Evolutionary conservation across 495 filamentous ascomycete species (phyloP).

Genomic region (Neurospora sp.): DNA sequence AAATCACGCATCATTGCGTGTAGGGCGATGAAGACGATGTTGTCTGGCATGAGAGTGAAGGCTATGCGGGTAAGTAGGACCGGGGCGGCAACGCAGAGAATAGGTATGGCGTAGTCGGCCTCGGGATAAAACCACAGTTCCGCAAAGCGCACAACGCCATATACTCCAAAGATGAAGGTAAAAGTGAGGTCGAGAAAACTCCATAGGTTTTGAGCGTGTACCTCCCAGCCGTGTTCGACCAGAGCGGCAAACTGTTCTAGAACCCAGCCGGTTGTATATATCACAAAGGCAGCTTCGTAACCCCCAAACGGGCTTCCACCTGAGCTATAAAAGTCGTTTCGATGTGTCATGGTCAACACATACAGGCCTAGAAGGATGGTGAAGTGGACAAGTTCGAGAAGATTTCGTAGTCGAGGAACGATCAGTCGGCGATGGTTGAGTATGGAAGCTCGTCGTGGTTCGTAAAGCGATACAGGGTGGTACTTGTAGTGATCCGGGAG

Average conservation of each 20-base stretch:
- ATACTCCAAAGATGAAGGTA: constrained; percentile 42
- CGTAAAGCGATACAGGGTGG: constrained; percentile 51
- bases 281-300: constrained; percentile 42
- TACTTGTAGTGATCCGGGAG: constrained; percentile 57
- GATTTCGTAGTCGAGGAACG: constrained; percentile 48
- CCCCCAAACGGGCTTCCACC: constrained; percentile 32
- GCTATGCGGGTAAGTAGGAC: constrained; percentile 52
- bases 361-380: constrained; percentile 45
- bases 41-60: constrained; percentile 57
- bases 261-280: constrained; percentile 51
- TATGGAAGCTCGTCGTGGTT: constrained; percentile 45
- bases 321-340: constrained; percentile 30
- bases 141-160: constrained; percentile 44
- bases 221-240: constrained; percentile 58
- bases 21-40: constrained; percentile 56
- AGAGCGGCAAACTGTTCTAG: constrained; percentile 54
- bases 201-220: constrained; percentile 60
- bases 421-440: constrained; percentile 59
- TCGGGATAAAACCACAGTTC: constrained; percentile 29
- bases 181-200: constrained; percentile 57
- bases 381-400: constrained; percentile 51
- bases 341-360: constrained; percentile 43
- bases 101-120: constrained; percentile 42
- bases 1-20: constrained; percentile 60
- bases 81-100: constrained; percentile 50